Conservation (phyloP, 2,329 filamentous ascomycete genomes). For the Fusarium phyllophilum region DNA sequence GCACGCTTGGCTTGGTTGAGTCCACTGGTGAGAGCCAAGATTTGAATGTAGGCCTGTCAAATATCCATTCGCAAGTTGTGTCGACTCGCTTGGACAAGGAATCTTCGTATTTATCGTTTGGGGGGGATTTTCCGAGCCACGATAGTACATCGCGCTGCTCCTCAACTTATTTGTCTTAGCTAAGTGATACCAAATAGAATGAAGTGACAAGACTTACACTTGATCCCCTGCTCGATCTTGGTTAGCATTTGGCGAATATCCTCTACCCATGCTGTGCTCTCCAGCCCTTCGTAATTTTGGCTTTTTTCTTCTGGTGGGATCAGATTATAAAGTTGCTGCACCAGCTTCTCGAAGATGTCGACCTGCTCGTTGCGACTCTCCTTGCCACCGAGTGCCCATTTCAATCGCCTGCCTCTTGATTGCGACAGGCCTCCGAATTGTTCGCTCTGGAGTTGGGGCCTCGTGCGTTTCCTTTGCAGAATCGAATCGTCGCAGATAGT, state of each 20-base stretch:
- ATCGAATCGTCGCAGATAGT: not conserved
- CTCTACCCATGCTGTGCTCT: not conserved
- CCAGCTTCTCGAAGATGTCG: not conserved
- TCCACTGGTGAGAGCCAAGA: not conserved
- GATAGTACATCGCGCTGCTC: not conserved
- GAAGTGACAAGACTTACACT: not conserved
- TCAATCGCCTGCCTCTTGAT: not conserved
- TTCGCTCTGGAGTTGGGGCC: fast-evolving
- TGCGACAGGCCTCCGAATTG: fast-evolving
- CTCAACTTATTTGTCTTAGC: fast-evolving
- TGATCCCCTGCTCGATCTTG: not conserved
- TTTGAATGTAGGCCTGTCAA: fast-evolving
- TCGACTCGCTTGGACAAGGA: not conserved
- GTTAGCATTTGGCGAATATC: not conserved
- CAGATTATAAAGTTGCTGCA: not conserved
- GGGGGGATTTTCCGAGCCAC: fast-evolving
- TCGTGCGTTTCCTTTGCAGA: fast-evolving
- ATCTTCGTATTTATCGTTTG: not conserved
- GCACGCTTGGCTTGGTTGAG: fast-evolving
- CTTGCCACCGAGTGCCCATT: not conserved
- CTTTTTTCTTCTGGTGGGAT: fast-evolving
- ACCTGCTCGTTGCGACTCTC: not conserved
- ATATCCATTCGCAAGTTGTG: not conserved
- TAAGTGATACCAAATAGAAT: no score
- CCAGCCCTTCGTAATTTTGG: fast-evolving